Base-by-base conservation (phyloP, 2,329 filamentous ascomycete species). In the Diaporthe caulivora region DNA sequence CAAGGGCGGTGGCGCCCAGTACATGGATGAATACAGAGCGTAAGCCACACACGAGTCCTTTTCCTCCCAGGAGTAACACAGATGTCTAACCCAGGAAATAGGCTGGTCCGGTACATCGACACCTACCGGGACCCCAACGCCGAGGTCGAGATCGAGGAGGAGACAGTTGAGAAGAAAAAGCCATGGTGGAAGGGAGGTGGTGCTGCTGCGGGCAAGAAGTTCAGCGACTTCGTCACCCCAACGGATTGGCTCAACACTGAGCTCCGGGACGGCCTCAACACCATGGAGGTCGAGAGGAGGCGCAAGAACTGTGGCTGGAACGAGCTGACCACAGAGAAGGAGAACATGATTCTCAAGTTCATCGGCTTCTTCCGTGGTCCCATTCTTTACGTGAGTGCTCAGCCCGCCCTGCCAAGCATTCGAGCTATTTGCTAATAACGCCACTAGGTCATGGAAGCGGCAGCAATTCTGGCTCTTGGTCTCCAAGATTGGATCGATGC, bases 341-440 rank as follows among this genome's bases (percentile, higher is more conserved):
- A 92, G 84, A 94, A 94, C 86, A 85, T 93, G 86, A 72, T 94
- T 82, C 82, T 92, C 81, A 92, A 94, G 85, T 94, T 94, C 85
- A 84, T 94, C 78, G 88, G 90, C 81, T 94, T 92, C 86, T 94
- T 94, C 88, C 90, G 86, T 77, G 92, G 92, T 80, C 92, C 92
- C 76, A 92, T 94, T 86, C 90, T 94, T 76, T 94, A 94, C 84
- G 92, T 94, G 93, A 78, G 92, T 82, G 62, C 81, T 80, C 69
- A 78, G 80, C 1, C 75, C 81, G 69, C 31, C 17, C 81, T 81
- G 21, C 4, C 81, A 76, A 72, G 37, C 2, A 37, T 11, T 24
- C 13, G 17, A 5, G n/a, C 7, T 9, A 1, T 10, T 21, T 40
- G 31, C 62, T 67, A 81, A 82, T 70, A 62, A 17, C 4, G 2